Conservation (phyloP, 1,139 yeast genomes). For the Saccharomyces hybrid region DNA sequence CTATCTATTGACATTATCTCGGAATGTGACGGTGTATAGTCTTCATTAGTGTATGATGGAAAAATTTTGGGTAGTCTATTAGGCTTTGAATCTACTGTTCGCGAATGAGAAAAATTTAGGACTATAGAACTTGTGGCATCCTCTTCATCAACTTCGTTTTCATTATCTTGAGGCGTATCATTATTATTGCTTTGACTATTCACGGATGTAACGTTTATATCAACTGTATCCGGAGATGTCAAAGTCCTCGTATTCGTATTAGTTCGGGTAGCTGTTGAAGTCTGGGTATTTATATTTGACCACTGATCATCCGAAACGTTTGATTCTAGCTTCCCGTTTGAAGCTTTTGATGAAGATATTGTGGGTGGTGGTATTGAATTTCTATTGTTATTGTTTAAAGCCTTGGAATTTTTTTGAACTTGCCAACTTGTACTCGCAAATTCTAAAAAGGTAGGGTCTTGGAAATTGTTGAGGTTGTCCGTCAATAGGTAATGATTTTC, state of each 20-base stretch:
- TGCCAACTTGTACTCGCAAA: constrained; percentile 8
- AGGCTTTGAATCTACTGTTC: neutral
- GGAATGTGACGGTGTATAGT: constrained; percentile 15
- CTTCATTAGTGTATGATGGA: constrained; percentile 4
- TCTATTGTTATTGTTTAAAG: neutral
- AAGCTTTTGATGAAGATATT: neutral
- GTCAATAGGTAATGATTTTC: constrained; percentile 30
- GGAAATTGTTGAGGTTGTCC: constrained; percentile 26
- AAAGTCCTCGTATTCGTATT: neutral
- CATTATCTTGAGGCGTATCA: neutral
- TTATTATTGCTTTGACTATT: constrained; percentile 3
- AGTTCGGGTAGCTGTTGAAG: neutral
- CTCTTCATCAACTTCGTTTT: constrained; percentile 2
- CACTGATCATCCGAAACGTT: neutral
- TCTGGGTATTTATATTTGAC: neutral
- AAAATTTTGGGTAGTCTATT: constrained; percentile 1
- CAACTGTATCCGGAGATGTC: neutral
- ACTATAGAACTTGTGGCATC: constrained; percentile 19
- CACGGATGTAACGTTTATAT: neutral
- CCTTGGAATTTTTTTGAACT: neutral
- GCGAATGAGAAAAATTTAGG: constrained; percentile 16
- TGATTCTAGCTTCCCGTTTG: neutral
- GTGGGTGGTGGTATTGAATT: neutral
- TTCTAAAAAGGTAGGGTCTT: constrained; percentile 23
- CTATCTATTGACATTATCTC: constrained; percentile 18